Evolutionary conservation across 805 yeast genomes (phyloP), one percentile per base, ranked within the genome.

Genomic region (Kodamaea restingae): DNA sequence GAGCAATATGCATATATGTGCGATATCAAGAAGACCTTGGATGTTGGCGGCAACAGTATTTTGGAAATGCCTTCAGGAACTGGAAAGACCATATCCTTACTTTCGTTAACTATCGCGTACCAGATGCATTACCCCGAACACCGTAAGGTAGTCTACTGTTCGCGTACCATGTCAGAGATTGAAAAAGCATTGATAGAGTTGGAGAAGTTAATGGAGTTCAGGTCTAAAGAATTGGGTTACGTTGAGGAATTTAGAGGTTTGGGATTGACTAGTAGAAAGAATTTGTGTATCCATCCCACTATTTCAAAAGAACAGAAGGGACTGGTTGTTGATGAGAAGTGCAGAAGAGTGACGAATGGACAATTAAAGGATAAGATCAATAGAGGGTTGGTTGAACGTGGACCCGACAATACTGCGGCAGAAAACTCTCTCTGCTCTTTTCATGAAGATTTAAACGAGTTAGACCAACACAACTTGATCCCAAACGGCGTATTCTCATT

Each of bases 1-100:
- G 99, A 93, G 64, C 99, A 93, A 60, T 93, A 93, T 71, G 93
- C 90, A 24, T 93, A 93, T 63, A 93, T 93, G 98, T 79, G 93
- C 46, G 98, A 91, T 60, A 84, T 93, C 48, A 93, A 93, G 66
- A 80, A 82, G 55, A 85, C 97, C 1, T 63, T 93, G 38, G 99
- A 93, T 69, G 95, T 84, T 1, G 98, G 97, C 2, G 98, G 98
- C 9, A 90, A 90, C 57, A 85, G 96, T 63, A 88, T 93, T 39
- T 63, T 93, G 55, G 99, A 93, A 66, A 93, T 93, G 99, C 99
- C 99, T 50, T 93, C 99, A 4, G 99, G 99, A 3, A 93, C 99
- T 3, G 99, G 99, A 31, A 93, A 93, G 60, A 93, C 99, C 27
- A 85, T 93, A 3, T 88, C 98, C 0, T 71, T 93, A 57, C 69